phyloP scores from a whole-genome alignment of 768 basidiomycete species.

The Candolleomyces aberdarensis region DNA sequence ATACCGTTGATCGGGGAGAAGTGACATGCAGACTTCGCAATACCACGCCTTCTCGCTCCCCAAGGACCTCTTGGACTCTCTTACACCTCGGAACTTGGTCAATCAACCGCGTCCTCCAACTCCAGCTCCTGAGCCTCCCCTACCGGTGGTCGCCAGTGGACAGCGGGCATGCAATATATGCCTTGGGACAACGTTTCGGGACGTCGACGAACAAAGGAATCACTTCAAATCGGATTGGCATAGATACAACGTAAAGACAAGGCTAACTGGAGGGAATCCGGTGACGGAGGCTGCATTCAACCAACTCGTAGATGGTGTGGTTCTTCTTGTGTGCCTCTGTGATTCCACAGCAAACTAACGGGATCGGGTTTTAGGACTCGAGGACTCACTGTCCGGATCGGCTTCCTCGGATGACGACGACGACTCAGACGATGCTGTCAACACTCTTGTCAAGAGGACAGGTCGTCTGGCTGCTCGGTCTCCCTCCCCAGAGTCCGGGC shows the following conservation, averaged over 20 bases:
- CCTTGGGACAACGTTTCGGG: constrained; percentile 61
- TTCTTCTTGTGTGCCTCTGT: neutral
- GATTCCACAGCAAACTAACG: neutral
- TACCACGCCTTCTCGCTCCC: constrained; percentile 77
- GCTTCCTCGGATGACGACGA: constrained; percentile 65
- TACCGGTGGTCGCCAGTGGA: constrained; percentile 31
- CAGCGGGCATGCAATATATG: constrained; percentile 71
- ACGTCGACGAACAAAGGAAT: constrained; percentile 76
- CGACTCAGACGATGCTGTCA: constrained; percentile 64
- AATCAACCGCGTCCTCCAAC: constrained; percentile 35
- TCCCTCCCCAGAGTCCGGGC: constrained; percentile 39
- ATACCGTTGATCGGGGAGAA: neutral
- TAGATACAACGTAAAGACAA: constrained; percentile 91
- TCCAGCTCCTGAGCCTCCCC: constrained; percentile 29
- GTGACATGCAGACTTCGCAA: constrained; percentile 29
- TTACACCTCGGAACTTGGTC: constrained; percentile 65
- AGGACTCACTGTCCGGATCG: constrained; percentile 91
- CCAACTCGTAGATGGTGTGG: constrained; percentile 76
- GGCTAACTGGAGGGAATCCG: constrained; percentile 57
- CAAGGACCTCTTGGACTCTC: constrained; percentile 58
- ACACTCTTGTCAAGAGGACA: constrained; percentile 62
- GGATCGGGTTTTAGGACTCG: constrained; percentile 47
- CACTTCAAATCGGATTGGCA: constrained; percentile 98
- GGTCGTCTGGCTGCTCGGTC: constrained; percentile 42
- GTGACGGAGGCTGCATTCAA: constrained; percentile 72